Evolutionary conservation across 106 monocot genomes (phyloP), one percentile per base, ranked within the genome.

Genomic region (Posidonia australis): DNA sequence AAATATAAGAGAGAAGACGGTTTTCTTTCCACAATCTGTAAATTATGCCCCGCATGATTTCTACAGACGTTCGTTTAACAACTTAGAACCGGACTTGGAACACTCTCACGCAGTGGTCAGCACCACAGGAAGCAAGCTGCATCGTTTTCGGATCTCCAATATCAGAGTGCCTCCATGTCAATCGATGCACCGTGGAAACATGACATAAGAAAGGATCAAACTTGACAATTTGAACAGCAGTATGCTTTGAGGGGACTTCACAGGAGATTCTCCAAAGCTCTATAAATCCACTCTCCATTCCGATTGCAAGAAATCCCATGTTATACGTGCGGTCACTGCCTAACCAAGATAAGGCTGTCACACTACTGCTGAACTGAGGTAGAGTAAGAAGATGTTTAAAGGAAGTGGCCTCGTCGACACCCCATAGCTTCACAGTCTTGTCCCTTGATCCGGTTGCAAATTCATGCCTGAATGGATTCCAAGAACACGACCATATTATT

Each of bases 401-500:
- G 43, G 85, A 78, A 48, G 76, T 58, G 0, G 12, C 55, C 11
- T 63, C 62, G 16, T 69, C 58, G 19, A 98, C 31, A 19, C 76
- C 66, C 91, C 91, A 94, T 28, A 94, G 76, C 75, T 94, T 94
- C 12, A 94, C 89, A 22, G 77, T 83, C 64, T 85, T 98, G 77
- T 91, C 96, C 74, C 98, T 82, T 17, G 98, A 91, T 32, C 98
- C 91, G 23, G 36, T 36, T 36, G 36, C 36, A 36, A 36, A 36
- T 7, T 36, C 36, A 36, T 36, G 36, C 36, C 7, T 45, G 22
- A 81, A 78, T 41, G 91, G 91, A 56, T 87, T 98, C 98, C 98
- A 98, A 41, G 91, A 77, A 23, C 98, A 91, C 47, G 91, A 76
- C 98, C 98, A 98, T 75, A 91, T 98, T 70, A 98, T 98, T 83